Conservation (phyloP, 1,139 yeast genomes). For the Suhomyces terraborum region DNA sequence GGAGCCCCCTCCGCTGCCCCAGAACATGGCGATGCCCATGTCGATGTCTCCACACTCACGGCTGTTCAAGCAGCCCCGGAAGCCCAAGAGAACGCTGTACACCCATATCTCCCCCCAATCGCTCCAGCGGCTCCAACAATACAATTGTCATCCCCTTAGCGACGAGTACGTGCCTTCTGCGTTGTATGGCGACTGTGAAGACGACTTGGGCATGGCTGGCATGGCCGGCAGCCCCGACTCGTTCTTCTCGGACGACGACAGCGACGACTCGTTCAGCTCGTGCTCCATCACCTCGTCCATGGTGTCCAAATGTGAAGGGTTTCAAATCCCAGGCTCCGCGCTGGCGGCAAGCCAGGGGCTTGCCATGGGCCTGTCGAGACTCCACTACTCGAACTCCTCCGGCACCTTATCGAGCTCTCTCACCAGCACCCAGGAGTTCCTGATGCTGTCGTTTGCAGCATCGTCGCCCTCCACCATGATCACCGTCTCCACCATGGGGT, state of each 20-base stretch:
- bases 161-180: slow-evolving; percentile 14
- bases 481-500: slow-evolving; percentile 4
- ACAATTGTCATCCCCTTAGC: slow-evolving; percentile 13
- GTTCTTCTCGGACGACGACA: slow-evolving; percentile 13
- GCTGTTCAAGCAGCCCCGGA: slow-evolving; percentile 4
- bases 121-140: slow-evolving; percentile 13
- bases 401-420: neutral
- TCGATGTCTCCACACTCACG: slow-evolving; percentile 1
- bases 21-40: neutral
- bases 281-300: slow-evolving; percentile 5
- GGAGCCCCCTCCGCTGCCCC: neutral
- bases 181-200: slow-evolving; percentile 11
- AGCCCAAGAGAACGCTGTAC: slow-evolving; percentile 11
- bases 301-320: slow-evolving; percentile 1
- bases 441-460: neutral
- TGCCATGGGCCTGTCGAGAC: neutral
- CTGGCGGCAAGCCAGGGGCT: neutral
- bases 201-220: slow-evolving; percentile 3
- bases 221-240: slow-evolving; percentile 2
- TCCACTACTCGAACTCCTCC: neutral
- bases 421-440: neutral
- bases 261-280: slow-evolving; percentile 13
- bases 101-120: slow-evolving; percentile 11
- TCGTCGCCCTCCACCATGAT: slow-evolving; percentile 3
- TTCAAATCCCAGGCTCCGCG: neutral